A percentile compares a stretch with the other conserved stretches of the same genome.
These are phyloP conservation scores for Rhodomyrtus tomentosa DNA, from an alignment of 345 rosid species.

Conservation along the genomic window DNA sequence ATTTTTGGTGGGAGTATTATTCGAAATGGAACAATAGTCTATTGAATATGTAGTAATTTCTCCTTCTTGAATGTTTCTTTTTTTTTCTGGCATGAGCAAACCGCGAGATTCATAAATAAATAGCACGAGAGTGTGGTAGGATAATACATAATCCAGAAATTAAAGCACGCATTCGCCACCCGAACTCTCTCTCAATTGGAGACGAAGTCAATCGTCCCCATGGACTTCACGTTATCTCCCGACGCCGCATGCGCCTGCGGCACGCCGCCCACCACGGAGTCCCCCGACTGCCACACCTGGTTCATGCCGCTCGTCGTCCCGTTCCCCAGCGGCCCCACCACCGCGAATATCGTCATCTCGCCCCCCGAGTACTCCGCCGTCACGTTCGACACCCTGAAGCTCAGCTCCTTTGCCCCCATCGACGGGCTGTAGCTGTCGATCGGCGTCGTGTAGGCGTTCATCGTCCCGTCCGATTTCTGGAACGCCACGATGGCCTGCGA, in stretches of 20 bases:
- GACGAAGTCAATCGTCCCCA: conserved; percentile 3
- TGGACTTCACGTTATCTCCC: conserved; percentile 14
- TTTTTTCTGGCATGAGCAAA: not conserved
- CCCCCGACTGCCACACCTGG: conserved; percentile 51
- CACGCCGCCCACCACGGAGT: conserved; percentile 4
- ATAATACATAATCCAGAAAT: not conserved
- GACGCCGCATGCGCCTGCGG: conserved; percentile 15
- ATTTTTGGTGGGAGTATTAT: not conserved
- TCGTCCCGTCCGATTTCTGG: conserved; percentile 13
- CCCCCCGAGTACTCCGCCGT: conserved; percentile 9
- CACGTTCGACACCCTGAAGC: conserved; percentile 21
- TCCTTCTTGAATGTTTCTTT: not conserved
- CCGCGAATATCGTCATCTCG: conserved; percentile 32
- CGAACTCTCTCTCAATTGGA: not conserved
- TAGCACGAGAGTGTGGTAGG: not conserved
- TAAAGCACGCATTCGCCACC: not conserved
- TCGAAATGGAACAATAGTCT: not conserved
- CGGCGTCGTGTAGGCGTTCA: conserved; percentile 16
- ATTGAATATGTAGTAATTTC: not conserved
- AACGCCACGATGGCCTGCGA: conserved; percentile 48
- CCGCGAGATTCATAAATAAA: not conserved
- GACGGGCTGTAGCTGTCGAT: conserved; percentile 13
- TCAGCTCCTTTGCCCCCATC: conserved; percentile 17
- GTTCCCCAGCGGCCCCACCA: conserved; percentile 16
- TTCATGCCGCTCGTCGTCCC: conserved; percentile 8